Evolutionary conservation across 257 asterid species (phyloP).

Genomic region (Voacanga thouarsii): DNA sequence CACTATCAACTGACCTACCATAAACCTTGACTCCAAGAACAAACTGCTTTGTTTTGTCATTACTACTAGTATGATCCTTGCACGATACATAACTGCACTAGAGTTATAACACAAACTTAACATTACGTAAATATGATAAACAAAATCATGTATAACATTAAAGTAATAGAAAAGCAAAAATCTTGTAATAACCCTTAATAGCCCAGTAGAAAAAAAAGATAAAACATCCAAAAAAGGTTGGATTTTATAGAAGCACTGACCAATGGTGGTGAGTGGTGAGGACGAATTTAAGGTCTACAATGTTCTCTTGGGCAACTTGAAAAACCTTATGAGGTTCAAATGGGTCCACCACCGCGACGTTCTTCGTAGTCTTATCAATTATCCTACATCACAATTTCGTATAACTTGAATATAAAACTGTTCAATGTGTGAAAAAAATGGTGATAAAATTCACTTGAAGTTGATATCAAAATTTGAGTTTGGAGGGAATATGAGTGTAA

Average conservation of each 20-base stretch:
- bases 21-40: conserved; percentile 69
- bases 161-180: no score
- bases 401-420: neutral
- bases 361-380: conserved; percentile 62
- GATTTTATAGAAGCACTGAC: conserved; percentile 28
- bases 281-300: conserved; percentile 62
- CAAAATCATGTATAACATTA: neutral
- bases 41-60: conserved; percentile 75
- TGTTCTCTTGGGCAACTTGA: conserved; percentile 71
- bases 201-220: neutral
- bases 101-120: neutral
- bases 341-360: conserved; percentile 91
- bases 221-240: neutral
- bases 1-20: conserved; percentile 85
- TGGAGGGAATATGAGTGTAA: no score
- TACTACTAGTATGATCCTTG: conserved; percentile 99
- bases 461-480: no score
- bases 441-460: no score
- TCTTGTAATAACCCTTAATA: neutral
- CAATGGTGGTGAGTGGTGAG: conserved; percentile 98
- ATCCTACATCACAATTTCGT: conserved; percentile 17
- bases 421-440: neutral
- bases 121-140: neutral
- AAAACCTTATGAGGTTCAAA: conserved; percentile 84
- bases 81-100: neutral